Evolutionary conservation across 306 rosid species (phyloP), one percentile per base, ranked within the genome.

Genomic region (Sesbania bispinosa): DNA sequence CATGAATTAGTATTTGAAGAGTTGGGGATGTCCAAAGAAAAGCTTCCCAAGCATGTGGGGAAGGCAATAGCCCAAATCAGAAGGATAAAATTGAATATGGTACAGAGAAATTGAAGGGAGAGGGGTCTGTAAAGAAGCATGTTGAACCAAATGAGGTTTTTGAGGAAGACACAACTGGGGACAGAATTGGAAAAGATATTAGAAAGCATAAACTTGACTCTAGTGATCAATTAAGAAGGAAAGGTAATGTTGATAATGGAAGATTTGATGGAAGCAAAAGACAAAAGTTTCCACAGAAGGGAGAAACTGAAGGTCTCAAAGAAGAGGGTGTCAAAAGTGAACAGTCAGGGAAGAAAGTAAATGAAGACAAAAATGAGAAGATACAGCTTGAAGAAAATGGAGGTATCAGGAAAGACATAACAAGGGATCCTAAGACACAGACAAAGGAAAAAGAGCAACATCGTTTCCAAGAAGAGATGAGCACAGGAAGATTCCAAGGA

Each of bases 81-180:
- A 58, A 53, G 10, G 64, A 72, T 5, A 36, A 46, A 38, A 46
- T 2, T 72, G 70, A 57, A 6, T n/a, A 16, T 36, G 55, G 18
- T 72, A 19, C 0, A n/a, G 74, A 18, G 39, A 65, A 55, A 18
- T 26, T 27, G 26, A 58, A 75, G 19, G 70, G 16, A 67, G 57
- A 41, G 6, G 71, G 76, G 4, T 41, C 67, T 13, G 24, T 1
- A 20, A 55, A 57, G 74, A 69, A 62, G 24, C 50, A 39, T 38
- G 24, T 47, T 59, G 78, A 78, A 71, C 68, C 32, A 77, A 61
- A 62, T 66, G 71, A 41, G 57, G 21, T 33, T 59, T 42, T 26
- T 43, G 43, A 51, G 20, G 57, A 52, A 27, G 76, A 51, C 15
- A 53, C 3, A 21, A 10, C 16, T 7, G 2, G 15, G 33, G 71